phyloP scores from a whole-genome alignment of 495 filamentous ascomycete species.

The Niebla homalea region DNA sequence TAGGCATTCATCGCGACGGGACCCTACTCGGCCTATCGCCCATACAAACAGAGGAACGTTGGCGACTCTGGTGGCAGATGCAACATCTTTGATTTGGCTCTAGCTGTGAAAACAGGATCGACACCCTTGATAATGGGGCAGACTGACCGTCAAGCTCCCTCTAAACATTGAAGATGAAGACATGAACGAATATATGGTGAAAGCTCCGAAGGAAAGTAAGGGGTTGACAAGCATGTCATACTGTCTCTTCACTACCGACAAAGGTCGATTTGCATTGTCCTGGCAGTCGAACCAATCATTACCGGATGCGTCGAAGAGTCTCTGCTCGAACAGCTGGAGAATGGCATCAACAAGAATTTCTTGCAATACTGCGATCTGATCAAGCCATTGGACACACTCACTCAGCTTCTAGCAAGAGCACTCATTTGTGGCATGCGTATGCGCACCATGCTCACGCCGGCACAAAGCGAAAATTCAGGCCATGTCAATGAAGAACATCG shows the following conservation, averaged over 20 bases:
- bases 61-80: conserved; percentile 58
- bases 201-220: conserved; percentile 37
- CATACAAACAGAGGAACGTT: conserved; percentile 51
- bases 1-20: conserved; percentile 37
- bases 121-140: conserved; percentile 31
- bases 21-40: conserved; percentile 40
- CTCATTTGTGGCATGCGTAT: background rate
- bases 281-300: background rate
- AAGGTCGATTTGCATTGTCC: background rate
- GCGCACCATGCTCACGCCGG: background rate
- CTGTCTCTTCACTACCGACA: conserved; percentile 33
- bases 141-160: conserved; percentile 51
- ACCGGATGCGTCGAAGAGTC: background rate
- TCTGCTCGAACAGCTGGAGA: background rate
- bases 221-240: conserved; percentile 67
- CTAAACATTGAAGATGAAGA: conserved; percentile 65
- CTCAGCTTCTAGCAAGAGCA: background rate
- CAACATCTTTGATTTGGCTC: conserved; percentile 45
- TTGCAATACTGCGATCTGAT: background rate
- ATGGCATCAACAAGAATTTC: background rate
- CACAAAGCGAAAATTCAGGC: background rate
- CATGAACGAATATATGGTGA: conserved; percentile 42
- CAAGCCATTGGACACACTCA: background rate
- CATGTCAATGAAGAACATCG: background rate
- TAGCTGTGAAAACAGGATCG: background rate